phyloP scores from a whole-genome alignment of 495 filamentous ascomycete species.

The Xylaria grammica region DNA sequence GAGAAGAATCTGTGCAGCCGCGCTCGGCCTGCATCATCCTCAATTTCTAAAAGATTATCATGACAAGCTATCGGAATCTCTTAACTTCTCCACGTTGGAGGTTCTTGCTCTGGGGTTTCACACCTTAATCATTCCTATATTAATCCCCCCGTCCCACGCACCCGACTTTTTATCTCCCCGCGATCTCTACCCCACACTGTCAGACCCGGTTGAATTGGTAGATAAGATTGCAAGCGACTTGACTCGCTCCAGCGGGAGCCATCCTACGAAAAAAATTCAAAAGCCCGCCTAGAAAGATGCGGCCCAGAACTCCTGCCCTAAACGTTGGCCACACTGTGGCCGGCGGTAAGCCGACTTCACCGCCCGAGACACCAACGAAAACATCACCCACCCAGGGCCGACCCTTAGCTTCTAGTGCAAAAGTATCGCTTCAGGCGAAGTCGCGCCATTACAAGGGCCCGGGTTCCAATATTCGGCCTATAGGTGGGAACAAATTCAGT shows the following conservation, averaged over 20 bases:
- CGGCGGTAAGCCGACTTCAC: slow-evolving; percentile 52
- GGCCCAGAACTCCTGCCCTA: slow-evolving; percentile 52
- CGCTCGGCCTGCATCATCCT: slow-evolving; percentile 39
- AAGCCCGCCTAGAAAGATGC: slow-evolving; percentile 42
- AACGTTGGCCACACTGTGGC: slow-evolving; percentile 50
- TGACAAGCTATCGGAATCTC: slow-evolving; percentile 59
- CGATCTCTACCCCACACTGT: slow-evolving; percentile 48
- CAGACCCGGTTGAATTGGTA: slow-evolving; percentile 32
- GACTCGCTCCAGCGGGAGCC: slow-evolving; percentile 33
- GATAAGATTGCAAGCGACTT: slow-evolving; percentile 42
- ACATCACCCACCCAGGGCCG: slow-evolving; percentile 47
- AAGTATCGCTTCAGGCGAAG: slow-evolving; percentile 31
- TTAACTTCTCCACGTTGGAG: slow-evolving; percentile 62
- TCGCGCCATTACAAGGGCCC: slow-evolving; percentile 29
- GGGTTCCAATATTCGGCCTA: slow-evolving; percentile 42
- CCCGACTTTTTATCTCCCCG: slow-evolving; percentile 32
- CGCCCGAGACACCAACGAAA: slow-evolving; percentile 57
- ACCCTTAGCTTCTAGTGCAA: slow-evolving; percentile 38
- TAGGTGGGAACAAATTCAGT: slow-evolving; percentile 50
- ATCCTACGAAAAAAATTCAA: slow-evolving; percentile 28
- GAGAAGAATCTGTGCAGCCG: slow-evolving; percentile 48
- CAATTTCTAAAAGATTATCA: slow-evolving; percentile 53
- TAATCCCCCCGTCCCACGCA: slow-evolving; percentile 18
- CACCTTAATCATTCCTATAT: slow-evolving; percentile 45
- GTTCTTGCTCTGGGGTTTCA: slow-evolving; percentile 55